Base-by-base conservation (phyloP, 305 asterid species). In the Fraxinus latifolia region DNA sequence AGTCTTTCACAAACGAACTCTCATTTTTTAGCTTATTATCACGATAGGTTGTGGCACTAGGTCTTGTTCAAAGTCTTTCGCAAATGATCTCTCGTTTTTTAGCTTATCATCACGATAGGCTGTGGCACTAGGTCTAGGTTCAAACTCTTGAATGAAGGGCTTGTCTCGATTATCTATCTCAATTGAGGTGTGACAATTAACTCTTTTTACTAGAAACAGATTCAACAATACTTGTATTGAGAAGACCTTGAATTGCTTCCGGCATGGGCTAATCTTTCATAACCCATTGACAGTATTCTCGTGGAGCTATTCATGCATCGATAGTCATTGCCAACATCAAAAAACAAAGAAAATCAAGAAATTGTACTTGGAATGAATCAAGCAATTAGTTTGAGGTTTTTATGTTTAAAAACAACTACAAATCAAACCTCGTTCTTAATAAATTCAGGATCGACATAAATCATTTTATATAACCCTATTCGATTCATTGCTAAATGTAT, bases 221-320 rank as follows among this genome's bases (percentile, higher is more conserved):
- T 36, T 36, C 42, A 36, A 36, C 42, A 36, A 8, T 36, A 36
- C 55, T 34, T 9, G 0, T 25, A 15, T 53, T 58, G 71, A 72
- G 33, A 55, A 79, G 85, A 29, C 74, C 83, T 60, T 76, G 25
- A 11, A 74, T 67, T 15, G 82, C 79, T 39, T 82, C 34, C 78
- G 11, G 81, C 85, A 77, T 65, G 27, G 85, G 79, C 50, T 85
- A 65, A 80, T 70, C 71, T 39, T 81, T 81, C 80, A 67, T 67
- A 36, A 55, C 80, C 12, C 34, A 42, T 53, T 55, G 76, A 88
- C 85, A 76, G 2, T 84, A 78, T 75, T 83, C 84, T 23, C 87
- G 86, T 1, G 82, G 84, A 58, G 81, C 81, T 79, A 29, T 81
- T 80, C 88, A 82, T 75, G 84, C 86, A 68, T 80, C 76, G 15